Base-by-base conservation (phyloP, 305 asterid species). In the Lippia alba region DNA sequence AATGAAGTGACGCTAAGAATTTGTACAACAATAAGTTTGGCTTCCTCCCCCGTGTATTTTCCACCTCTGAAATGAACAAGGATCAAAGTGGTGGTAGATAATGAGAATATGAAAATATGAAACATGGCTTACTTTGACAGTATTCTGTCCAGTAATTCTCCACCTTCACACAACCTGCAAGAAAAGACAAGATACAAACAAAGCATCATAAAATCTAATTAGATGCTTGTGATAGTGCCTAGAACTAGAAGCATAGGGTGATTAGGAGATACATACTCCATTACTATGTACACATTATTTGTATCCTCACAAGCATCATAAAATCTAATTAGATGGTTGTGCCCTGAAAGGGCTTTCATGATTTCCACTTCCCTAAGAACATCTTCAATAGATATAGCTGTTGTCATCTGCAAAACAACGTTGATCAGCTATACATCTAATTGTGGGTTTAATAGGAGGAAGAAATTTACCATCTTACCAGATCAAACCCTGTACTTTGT, bases 241-340 rank as follows among this genome's bases (percentile, higher is more conserved):
- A n/a, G n/a, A n/a, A n/a, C n/a, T n/a, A n/a, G n/a, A 75, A 66
- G 67, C 61, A 24, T 40, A 30, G 34, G 59, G 72, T 36, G 80
- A 70, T 20, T 64, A 36, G 83, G 78, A 74, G 72, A 64, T 70
- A 88, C 99, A 46, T 94, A 94, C 99, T 89, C 97, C 97, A 94
- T 94, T 64, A 89, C 86, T 76, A 94, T 85, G 89, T 91, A 91
- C 66, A 91, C 99, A 74, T 91, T 87, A 78, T 89, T 89, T 77
- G 92, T 76, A 81, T 94, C 99, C 85, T 94, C 99, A 76, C 94
- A 91, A 67, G 97, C 97, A 85, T 94, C 99, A 64, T 89, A 81
- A 84, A 81, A 94, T 74, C 88, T 83, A 78, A 91, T 92, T 53
- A 91, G 87, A 84, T 94, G 91, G 76, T 85, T 87, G 80, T 94